Evolutionary conservation across 202 grass and related monocot species (phyloP), one percentile per base, ranked within the genome.

Genomic region (Brachypodium distachyon): DNA sequence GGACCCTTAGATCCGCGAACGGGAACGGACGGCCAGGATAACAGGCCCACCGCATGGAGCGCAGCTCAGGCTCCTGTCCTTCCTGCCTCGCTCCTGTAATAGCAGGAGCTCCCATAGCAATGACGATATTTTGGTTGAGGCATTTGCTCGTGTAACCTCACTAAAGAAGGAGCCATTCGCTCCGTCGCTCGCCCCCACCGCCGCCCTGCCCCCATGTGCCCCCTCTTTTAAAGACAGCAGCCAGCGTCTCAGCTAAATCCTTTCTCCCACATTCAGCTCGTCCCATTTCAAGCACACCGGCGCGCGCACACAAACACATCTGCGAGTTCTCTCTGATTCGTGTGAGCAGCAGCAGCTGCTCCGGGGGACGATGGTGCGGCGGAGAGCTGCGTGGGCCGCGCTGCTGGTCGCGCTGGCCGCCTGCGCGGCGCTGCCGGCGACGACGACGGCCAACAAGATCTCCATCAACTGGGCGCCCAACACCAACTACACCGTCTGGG

Each of bases 401-500:
- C 13, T 53, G 39, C 31, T 91, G 41, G 74, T 67, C 36, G 67
- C 70, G 33, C 7, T 84, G 71, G 51, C 82, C 13, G 76, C 80
- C 72, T 76, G 65, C 60, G 70, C 78, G 43, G 49, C 73, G n/a
- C 72, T 73, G 57, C 82, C 75, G 61, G 23, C 54, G 47, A 14
- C 57, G 44, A 73, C 80, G 72, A 60, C 77, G 32, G 90, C 87
- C 50, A 85, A 89, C 88, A 92, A 70, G 74, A 83, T 99, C 87
- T 77, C 40, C 18, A 73, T 95, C 67, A 91, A 93, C 49, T 80
- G 84, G 88, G 57, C 83, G 83, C 91, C 92, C 67, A 86, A 84
- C 80, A 73, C 79, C 12, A 99, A 99, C 89, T 99, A 99, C 89
- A 79, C 87, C 84, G 61, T 72, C 47, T 99, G 96, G 96, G 49